Evolutionary conservation across 225 moss, liverwort and hornwort genomes (phyloP).

Genomic region (Bryum argenteum): DNA sequence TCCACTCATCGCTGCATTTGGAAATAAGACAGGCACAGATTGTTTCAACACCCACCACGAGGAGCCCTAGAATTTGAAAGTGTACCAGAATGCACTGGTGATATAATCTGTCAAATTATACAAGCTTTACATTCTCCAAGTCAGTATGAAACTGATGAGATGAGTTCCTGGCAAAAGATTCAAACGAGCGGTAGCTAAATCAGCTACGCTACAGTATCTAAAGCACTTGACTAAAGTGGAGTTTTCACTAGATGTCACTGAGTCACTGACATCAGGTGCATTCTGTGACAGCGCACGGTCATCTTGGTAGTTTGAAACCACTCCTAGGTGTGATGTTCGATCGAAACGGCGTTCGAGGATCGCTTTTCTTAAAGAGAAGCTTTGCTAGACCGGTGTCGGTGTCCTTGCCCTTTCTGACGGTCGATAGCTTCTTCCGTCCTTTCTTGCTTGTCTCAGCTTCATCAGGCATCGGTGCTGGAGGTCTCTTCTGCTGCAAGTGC

Average conservation of each 20-base stretch:
- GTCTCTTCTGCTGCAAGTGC: conserved; percentile 44
- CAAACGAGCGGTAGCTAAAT: conserved; percentile 8
- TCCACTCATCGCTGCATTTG: no score
- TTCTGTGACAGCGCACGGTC: not conserved
- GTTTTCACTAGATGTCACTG: conserved; percentile 34
- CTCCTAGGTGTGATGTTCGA: conserved; percentile 33
- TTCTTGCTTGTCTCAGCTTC: conserved; percentile 45
- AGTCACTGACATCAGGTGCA: conserved; percentile 34
- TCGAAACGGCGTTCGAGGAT: conserved; percentile 29
- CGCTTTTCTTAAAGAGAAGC: conserved; percentile 36
- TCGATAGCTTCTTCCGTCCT: conserved; percentile 35
- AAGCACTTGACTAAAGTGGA: conserved; percentile 3
- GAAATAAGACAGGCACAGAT: no score
- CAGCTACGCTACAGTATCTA: conserved; percentile 7
- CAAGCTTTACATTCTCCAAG: no score
- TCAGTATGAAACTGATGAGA: not conserved
- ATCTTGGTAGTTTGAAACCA: conserved; percentile 47
- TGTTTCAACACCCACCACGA: not conserved
- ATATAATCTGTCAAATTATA: not conserved
- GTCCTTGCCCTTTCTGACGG: conserved; percentile 21
- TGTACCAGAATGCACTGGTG: not conserved
- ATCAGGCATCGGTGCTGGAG: conserved; percentile 16
- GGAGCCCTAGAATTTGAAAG: not conserved
- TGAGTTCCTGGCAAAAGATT: conserved; percentile 9
- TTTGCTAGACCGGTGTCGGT: conserved; percentile 36